Conservation (phyloP, 257 asterid genomes). For the Capsicum baccatum region DNA sequence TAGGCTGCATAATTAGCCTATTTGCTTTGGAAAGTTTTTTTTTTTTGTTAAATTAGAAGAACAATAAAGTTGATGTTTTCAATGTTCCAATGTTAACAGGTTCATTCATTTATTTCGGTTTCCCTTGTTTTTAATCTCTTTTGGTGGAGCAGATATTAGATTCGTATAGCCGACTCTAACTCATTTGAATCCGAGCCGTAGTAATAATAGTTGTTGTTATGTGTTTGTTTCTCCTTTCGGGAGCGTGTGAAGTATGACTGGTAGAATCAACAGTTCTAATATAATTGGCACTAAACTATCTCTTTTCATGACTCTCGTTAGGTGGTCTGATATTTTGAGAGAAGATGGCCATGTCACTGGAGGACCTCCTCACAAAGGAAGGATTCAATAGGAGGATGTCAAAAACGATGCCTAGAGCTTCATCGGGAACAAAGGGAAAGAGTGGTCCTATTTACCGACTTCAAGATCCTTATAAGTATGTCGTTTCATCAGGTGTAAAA, state of each 20-base stretch:
- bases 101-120: not conserved
- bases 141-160: not conserved
- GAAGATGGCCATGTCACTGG: conserved; percentile 73
- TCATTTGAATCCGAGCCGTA: not conserved
- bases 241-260: not conserved
- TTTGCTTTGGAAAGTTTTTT: not conserved
- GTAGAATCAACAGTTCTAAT: not conserved
- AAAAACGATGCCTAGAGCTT: conserved; percentile 51
- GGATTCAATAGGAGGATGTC: conserved; percentile 64
- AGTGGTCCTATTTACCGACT: conserved; percentile 38
- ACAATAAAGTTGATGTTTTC: not conserved
- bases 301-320: conserved; percentile 25
- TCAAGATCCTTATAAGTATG: conserved; percentile 34
- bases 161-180: not conserved
- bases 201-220: not conserved
- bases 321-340: conserved; percentile 6
- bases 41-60: not conserved
- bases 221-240: not conserved
- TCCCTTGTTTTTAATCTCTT: not conserved
- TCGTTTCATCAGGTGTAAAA: conserved; percentile 44
- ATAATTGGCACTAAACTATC: not conserved
- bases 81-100: not conserved
- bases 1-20: not conserved
- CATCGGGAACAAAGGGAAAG: conserved; percentile 47
- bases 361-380: conserved; percentile 71